These are phyloP conservation scores for Fusarium drepaniforme DNA, from an alignment of 2,329 filamentous ascomycete genomes.

Conservation along the genomic window DNA sequence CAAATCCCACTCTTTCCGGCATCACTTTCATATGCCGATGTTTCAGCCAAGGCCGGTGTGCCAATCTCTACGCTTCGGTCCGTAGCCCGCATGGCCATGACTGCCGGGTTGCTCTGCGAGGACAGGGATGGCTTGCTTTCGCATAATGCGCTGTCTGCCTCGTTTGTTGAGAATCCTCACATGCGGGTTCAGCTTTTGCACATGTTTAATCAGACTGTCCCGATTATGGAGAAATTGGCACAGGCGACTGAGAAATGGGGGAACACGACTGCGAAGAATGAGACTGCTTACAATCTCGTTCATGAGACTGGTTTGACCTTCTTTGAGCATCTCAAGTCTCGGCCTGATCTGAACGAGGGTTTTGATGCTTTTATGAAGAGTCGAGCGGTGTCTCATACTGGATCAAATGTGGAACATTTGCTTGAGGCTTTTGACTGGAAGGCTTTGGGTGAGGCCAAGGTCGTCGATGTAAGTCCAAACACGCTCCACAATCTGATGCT, in stretches of 20 bases:
- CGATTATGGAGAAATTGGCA: slow-evolving; percentile 37
- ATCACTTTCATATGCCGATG: slow-evolving; percentile 7
- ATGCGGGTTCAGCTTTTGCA: slow-evolving; percentile 49
- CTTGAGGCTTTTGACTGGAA: slow-evolving; percentile 26
- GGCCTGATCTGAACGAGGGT: neutral
- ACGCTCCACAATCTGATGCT: fast-evolving
- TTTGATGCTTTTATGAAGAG: slow-evolving; percentile 34
- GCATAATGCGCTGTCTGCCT: slow-evolving; percentile 49
- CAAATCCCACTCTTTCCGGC: slow-evolving; percentile 11
- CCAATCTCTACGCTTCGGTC: slow-evolving; percentile 18
- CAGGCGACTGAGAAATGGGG: slow-evolving; percentile 46
- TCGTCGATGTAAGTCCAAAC: slow-evolving; percentile 20
- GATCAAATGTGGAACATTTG: slow-evolving; percentile 28
- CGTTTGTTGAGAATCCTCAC: slow-evolving; percentile 41
- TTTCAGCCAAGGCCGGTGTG: slow-evolving; percentile 14
- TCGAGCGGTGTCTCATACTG: slow-evolving; percentile 28
- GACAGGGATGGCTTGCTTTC: slow-evolving; percentile 42
- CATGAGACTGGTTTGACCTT: slow-evolving; percentile 42
- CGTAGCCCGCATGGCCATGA: slow-evolving; percentile 53
- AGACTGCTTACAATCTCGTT: slow-evolving; percentile 49
- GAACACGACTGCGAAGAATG: slow-evolving; percentile 33
- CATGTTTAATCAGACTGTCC: slow-evolving; percentile 43
- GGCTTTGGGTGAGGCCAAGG: slow-evolving; percentile 2
- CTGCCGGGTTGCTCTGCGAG: slow-evolving; percentile 49
- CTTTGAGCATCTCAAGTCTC: slow-evolving; percentile 48